phyloP scores from a whole-genome alignment of 2,329 filamentous ascomycete species.

The Fusarium scirpi region DNA sequence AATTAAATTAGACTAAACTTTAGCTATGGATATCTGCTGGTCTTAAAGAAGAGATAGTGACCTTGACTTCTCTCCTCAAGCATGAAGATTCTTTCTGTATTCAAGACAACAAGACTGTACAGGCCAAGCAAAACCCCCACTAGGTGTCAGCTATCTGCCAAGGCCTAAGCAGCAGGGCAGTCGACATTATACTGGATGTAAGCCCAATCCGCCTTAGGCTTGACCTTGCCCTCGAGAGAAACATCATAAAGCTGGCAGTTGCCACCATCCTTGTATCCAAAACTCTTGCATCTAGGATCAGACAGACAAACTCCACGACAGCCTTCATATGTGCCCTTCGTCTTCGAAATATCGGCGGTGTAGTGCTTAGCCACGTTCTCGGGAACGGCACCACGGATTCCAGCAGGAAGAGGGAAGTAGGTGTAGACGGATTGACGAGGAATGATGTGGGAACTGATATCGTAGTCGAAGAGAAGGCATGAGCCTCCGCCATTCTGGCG shows the following conservation, averaged over 20 bases:
- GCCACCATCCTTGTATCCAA: neutral
- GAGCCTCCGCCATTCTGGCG: neutral
- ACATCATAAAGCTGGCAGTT: neutral
- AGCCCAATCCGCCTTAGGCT: neutral
- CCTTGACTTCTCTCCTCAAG: too few relatives aligned
- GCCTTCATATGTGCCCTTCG: neutral
- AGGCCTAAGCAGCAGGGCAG: neutral
- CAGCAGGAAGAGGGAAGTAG: neutral
- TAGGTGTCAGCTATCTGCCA: neutral
- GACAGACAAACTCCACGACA: neutral
- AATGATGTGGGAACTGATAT: neutral
- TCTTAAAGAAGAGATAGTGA: neutral
- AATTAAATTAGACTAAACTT: neutral
- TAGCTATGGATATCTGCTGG: accelerated
- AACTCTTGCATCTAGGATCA: neutral
- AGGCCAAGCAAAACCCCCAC: neutral
- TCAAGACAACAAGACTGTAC: neutral
- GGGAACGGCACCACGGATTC: neutral
- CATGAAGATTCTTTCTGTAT: neutral
- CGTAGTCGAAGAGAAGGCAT: neutral
- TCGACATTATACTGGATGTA: neutral
- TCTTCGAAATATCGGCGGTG: neutral
- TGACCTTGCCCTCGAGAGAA: neutral
- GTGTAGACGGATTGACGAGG: neutral
- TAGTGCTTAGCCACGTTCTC: neutral